These are phyloP conservation scores for Incumbomyces lentus DNA, from an alignment of 2,329 filamentous ascomycete genomes.

Conservation along the genomic window DNA sequence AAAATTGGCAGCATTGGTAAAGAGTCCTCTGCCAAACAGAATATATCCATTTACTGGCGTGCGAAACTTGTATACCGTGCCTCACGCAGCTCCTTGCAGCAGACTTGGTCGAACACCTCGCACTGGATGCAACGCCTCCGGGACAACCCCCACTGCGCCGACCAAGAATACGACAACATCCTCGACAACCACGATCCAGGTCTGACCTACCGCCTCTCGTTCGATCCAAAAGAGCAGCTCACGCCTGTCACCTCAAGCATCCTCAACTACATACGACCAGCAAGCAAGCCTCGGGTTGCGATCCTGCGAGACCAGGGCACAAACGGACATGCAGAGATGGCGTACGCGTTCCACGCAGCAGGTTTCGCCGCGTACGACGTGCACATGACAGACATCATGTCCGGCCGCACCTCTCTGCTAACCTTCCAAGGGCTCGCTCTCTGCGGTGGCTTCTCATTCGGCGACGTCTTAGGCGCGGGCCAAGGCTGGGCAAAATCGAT, in stretches of 20 bases:
- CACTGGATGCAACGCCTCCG: constrained; percentile 82
- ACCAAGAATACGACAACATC: constrained; percentile 69
- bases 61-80: constrained; percentile 59
- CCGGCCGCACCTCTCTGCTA: constrained; percentile 65
- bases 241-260: constrained; percentile 26
- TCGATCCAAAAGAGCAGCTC: constrained; percentile 61
- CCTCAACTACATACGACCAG: constrained; percentile 50
- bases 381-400: constrained; percentile 88
- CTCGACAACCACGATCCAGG: constrained; percentile 68
- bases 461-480: constrained; percentile 84
- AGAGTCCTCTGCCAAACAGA: constrained; percentile 54
- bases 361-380: constrained; percentile 89
- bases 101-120: constrained; percentile 80
- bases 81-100: constrained; percentile 63
- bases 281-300: constrained; percentile 64
- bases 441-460: constrained; percentile 96
- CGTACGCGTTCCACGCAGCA: constrained; percentile 83
- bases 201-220: constrained; percentile 72
- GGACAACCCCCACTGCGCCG: constrained; percentile 79
- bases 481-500: constrained; percentile 95
- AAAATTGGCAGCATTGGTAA: constrained; percentile 69
- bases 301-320: constrained; percentile 93
- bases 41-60: constrained; percentile 64
- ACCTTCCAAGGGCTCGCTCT: constrained; percentile 82
- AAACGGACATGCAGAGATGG: constrained; percentile 95